Evolutionary conservation across 2,329 filamentous ascomycete species (phyloP), one percentile per base, ranked within the genome.

Genomic region (Huntiella bhutanensis): DNA sequence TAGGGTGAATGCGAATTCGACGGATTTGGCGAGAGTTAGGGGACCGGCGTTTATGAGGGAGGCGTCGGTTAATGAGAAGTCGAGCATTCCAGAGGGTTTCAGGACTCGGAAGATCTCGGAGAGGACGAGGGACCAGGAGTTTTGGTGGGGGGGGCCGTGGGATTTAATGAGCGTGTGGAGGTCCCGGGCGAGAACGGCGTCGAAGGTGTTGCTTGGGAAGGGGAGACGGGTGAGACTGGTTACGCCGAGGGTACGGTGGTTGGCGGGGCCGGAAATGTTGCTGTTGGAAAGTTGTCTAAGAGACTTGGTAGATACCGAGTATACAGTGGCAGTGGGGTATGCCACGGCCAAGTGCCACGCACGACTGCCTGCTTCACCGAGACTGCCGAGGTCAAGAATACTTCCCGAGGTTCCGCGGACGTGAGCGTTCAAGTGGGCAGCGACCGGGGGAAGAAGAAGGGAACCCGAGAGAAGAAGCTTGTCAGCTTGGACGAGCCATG

Each of bases 1-100:
- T 51, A 98, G 78, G 45, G 82, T 80, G 66, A 91, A 92, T 36
- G 82, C 81, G 57, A 98, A 96, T 61, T 96, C 87, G 46, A 92
- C 84, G 42, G 80, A 82, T 59, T 91, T 81, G 40, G 85, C 84
- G 48, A 84, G 77, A 33, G 80, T 84, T 15, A 79, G 69, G 0
- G 82, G 77, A 0, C 87, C 87, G 0, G 85, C 78, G 53, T 86
- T 87, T 51, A 92, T 77, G 54, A 98, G 77, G 56, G 93, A 86
- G 1, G 86, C 82, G 60, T 98, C 91, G 54, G 96, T 74, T 39
- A 96, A 64, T 51, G 77, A 79, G 64, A 91, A 98, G 58, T 98
- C 91, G 49, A 98, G 67, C 60, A 88, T 88, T 32, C 91, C 91
- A 43, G 85, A 86, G 0, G 88, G 87, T 65, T 94, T 94, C 54